A percentile compares a stretch with the other conserved stretches of the same genome.
These are phyloP conservation scores for Phytopythium litorale DNA, from an alignment of 352 stramenopile genomes.

Conservation along the genomic window DNA sequence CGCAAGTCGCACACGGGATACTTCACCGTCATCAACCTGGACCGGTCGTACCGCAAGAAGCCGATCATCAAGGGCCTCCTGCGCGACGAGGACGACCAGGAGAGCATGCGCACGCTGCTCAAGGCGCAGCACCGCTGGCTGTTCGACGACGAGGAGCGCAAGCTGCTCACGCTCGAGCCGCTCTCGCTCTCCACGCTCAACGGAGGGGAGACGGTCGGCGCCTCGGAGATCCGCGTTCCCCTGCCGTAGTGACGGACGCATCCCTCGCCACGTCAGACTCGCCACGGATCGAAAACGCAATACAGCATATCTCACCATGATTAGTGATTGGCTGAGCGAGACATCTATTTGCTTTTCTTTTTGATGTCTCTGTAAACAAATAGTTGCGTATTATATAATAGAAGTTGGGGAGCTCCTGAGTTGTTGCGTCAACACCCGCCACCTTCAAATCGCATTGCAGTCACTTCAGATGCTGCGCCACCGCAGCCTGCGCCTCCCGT, in stretches of 20 bases:
- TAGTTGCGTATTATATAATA: too few species aligned
- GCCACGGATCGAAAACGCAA: not conserved
- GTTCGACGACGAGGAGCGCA: constrained; percentile 65
- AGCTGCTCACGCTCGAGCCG: constrained; percentile 51
- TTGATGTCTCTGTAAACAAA: too few species aligned
- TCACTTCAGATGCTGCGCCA: too few species aligned
- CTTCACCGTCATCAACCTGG: constrained; percentile 68
- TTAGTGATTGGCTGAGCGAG: too few species aligned
- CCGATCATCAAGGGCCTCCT: constrained; percentile 47
- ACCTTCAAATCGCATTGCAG: too few species aligned
- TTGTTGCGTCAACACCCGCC: too few species aligned
- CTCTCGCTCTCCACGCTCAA: constrained; percentile 38
- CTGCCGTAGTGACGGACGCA: not conserved
- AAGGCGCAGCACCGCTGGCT: constrained; percentile 71
- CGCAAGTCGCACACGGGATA: constrained; percentile 62
- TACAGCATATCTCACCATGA: not conserved
- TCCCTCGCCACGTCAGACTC: too few species aligned
- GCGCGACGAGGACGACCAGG: constrained; percentile 59
- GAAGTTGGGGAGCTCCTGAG: too few species aligned
- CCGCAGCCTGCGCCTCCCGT: constrained; percentile 1
- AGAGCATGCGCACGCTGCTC: constrained; percentile 58
- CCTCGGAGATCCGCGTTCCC: not conserved
- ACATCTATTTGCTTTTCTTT: too few species aligned
- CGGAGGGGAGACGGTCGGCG: not conserved
- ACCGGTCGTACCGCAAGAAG: constrained; percentile 51